Percentiles rank a stretch among this genome's conserved stretches.
Conservation (phyloP, 2,329 filamentous ascomycete genomes). For the Biscogniauxia sp. region DNA sequence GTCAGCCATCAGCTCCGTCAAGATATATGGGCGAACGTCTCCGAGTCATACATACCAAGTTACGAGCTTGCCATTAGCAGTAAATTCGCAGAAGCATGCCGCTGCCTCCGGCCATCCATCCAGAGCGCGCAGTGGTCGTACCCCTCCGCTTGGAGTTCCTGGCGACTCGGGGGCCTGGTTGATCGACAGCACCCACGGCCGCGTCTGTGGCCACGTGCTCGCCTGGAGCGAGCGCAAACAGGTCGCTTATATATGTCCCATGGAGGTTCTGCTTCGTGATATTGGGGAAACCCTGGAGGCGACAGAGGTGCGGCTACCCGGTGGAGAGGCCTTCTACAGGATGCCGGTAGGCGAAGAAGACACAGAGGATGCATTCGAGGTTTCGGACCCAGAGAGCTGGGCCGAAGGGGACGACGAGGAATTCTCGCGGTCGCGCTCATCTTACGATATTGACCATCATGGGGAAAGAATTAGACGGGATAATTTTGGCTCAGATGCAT, state of each 20-base stretch:
- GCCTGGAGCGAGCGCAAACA: constrained; percentile 80
- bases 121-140: constrained; percentile 18
- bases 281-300: constrained; percentile 78
- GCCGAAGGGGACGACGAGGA: constrained; percentile 25
- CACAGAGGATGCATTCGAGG: constrained; percentile 28
- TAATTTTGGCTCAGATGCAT: constrained; percentile 10
- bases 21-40: constrained; percentile 79
- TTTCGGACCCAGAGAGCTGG: constrained; percentile 21
- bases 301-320: constrained; percentile 67
- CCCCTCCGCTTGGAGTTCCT: constrained; percentile 61
- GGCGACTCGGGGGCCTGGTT: constrained; percentile 95
- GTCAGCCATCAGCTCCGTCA: constrained; percentile 76
- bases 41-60: constrained; percentile 72
- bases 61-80: constrained; percentile 37
- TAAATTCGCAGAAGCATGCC: constrained; percentile 9
- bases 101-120: constrained; percentile 13
- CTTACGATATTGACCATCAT: background rate
- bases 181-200: constrained; percentile 73
- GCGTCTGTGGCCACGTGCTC: constrained; percentile 84
- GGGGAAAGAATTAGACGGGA: constrained; percentile 2
- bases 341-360: constrained; percentile 27
- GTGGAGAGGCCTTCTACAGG: constrained; percentile 45
- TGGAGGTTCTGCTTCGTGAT: constrained; percentile 85
- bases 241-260: constrained; percentile 89
- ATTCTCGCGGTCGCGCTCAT: constrained; percentile 1